phyloP scores from a whole-genome alignment of 2,329 filamentous ascomycete species.

The Alternaria viburni region DNA sequence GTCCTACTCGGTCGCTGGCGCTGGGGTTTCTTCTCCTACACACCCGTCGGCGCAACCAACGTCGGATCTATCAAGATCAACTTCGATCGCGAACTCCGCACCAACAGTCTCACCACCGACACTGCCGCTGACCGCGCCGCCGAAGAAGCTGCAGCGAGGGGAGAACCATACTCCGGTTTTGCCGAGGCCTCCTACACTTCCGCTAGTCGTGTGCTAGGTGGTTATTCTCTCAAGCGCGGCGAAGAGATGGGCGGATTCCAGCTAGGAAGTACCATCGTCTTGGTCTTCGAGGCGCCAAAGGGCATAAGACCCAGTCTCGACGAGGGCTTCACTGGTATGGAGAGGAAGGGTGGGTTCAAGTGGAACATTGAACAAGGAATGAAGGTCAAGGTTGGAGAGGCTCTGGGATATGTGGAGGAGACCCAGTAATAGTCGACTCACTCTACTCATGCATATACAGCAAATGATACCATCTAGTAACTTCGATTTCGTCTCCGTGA shows the following conservation, averaged over 20 bases:
- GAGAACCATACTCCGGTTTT: constrained; percentile 88
- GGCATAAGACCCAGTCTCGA: constrained; percentile 62
- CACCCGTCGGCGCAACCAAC: constrained; percentile 94
- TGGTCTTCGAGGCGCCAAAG: constrained; percentile 93
- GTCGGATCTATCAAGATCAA: constrained; percentile 97
- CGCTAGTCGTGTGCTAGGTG: constrained; percentile 78
- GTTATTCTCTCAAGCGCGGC: constrained; percentile 82
- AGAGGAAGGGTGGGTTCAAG: constrained; percentile 72
- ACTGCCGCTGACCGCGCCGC: constrained; percentile 88
- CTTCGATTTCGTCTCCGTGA: neutral
- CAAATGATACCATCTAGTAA: constrained; percentile 2
- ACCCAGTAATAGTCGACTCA: neutral
- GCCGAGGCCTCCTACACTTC: constrained; percentile 86
- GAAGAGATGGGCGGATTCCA: constrained; percentile 99
- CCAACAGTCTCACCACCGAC: constrained; percentile 90
- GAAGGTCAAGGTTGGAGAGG: constrained; percentile 86
- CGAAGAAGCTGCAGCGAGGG: constrained; percentile 74
- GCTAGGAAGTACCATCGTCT: constrained; percentile 89
- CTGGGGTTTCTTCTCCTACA: constrained; percentile 96
- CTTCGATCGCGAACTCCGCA: constrained; percentile 92
- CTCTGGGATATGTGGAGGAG: constrained; percentile 74
- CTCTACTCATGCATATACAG: neutral
- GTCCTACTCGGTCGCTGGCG: constrained; percentile 93
- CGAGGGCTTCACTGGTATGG: constrained; percentile 59
- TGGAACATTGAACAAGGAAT: constrained; percentile 90